Percentiles rank a stretch among this genome's conserved stretches.
phyloP scores from a whole-genome alignment of 2,329 filamentous ascomycete species.

The Fusarium compactum region DNA sequence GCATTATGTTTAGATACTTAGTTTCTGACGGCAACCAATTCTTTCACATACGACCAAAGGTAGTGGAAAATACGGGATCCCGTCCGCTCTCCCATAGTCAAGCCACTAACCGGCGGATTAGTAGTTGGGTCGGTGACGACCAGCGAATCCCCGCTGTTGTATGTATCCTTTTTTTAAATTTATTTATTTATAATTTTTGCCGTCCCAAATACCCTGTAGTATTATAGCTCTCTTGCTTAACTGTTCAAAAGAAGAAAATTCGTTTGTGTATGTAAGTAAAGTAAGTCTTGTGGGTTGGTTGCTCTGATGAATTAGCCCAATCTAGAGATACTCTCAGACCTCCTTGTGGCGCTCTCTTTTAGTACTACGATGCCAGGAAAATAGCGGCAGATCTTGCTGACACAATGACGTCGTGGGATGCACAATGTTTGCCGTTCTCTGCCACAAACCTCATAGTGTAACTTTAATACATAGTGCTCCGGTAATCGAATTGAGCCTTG shows the following conservation, averaged over 20 bases:
- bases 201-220: too few species aligned
- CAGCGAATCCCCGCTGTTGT: not conserved
- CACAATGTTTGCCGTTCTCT: not conserved
- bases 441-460: not conserved
- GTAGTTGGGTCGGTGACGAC: not conserved
- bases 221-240: too few species aligned
- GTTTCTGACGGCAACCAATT: too few species aligned
- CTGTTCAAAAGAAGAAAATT: too few species aligned
- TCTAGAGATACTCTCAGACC: not conserved
- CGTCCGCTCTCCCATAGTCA: not conserved
- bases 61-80: not conserved
- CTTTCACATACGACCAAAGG: not conserved
- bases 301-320: not conserved
- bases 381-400: not conserved
- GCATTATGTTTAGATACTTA: rapidly evolving
- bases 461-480: not conserved
- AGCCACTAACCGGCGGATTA: not conserved
- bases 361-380: not conserved
- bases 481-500: not conserved
- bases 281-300: not conserved
- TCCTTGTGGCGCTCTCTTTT: not conserved
- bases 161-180: too few species aligned
- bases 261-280: too few species aligned
- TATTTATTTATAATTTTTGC: too few species aligned
- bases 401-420: not conserved